Evolutionary conservation across 208 protist genomes (phyloP).

Genomic region (Trypanosoma brucei): DNA sequence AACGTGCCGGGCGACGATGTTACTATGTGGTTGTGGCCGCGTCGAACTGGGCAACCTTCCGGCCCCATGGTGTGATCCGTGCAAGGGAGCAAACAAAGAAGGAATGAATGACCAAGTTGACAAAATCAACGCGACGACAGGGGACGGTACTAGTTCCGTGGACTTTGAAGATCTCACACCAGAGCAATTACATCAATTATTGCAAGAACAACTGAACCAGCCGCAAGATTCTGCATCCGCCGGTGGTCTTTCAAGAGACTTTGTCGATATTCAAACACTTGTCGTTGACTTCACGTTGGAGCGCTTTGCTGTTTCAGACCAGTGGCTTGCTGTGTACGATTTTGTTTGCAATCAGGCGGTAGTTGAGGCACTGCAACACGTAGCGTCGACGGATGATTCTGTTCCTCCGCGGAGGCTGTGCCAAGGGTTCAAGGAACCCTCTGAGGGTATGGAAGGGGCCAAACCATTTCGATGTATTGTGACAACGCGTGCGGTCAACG

Average conservation of each 20-base stretch:
- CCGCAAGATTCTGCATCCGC: constrained; percentile 1
- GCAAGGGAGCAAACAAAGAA: constrained; percentile 45
- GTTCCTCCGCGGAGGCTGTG: not conserved
- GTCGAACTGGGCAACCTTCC: constrained; percentile 48
- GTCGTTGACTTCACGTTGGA: constrained; percentile 73
- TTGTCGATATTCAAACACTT: constrained; percentile 46
- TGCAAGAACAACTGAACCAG: not conserved
- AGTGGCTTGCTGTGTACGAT: constrained; percentile 83
- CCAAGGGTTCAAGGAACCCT: not conserved
- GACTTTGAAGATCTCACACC: not conserved
- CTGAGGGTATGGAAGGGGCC: not conserved
- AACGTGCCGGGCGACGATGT: constrained; percentile 32
- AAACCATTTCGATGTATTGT: constrained; percentile 53
- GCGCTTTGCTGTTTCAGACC: constrained; percentile 78
- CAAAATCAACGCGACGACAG: not conserved
- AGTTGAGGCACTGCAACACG: constrained; percentile 31
- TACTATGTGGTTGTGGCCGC: constrained; percentile 53
- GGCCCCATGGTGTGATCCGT: constrained; percentile 41
- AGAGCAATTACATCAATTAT: not conserved
- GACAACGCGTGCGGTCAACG: constrained; percentile 57
- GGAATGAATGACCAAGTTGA: constrained; percentile 10
- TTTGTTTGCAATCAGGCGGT: constrained; percentile 72
- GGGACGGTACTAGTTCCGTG: not conserved
- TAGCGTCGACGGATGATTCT: not conserved
- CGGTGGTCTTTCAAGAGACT: constrained; percentile 4